A percentile compares a stretch with the other conserved stretches of the same genome.
Evolutionary conservation across 2,329 filamentous ascomycete species (phyloP).

Genomic region (Fusarium redolens): DNA sequence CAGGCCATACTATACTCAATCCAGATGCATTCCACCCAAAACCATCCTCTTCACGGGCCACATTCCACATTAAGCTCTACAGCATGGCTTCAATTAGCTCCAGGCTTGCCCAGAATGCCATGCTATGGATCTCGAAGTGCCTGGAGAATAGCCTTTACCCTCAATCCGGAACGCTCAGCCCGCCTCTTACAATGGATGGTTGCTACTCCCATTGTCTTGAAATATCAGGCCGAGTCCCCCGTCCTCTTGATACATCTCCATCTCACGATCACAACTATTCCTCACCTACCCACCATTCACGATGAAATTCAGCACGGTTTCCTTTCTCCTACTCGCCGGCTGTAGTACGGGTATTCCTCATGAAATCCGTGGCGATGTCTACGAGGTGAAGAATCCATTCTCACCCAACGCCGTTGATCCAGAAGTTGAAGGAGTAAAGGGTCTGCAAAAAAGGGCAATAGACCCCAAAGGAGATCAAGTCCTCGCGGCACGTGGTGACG

Average conservation of each 20-base stretch:
- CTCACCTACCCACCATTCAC: not conserved
- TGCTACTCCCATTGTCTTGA: slow-evolving; percentile 21
- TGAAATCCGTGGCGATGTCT: slow-evolving; percentile 8
- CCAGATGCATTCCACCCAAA: slow-evolving; percentile 33
- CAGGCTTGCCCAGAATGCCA: slow-evolving; percentile 32
- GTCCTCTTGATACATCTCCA: not conserved
- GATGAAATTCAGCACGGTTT: slow-evolving; percentile 41
- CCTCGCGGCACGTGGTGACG: not conserved
- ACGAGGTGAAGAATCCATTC: slow-evolving; percentile 9
- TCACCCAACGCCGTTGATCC: not conserved
- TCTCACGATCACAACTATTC: not conserved
- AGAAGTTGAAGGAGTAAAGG: not conserved
- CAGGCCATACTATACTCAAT: slow-evolving; percentile 23
- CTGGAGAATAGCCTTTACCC: slow-evolving; percentile 9
- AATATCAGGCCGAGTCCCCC: slow-evolving; percentile 25
- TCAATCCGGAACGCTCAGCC: slow-evolving; percentile 23
- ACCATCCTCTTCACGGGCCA: slow-evolving; percentile 13
- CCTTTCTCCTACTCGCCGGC: slow-evolving; percentile 28
- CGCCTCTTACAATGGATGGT: not conserved
- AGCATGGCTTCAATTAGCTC: slow-evolving; percentile 27
- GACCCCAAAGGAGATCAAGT: not conserved
- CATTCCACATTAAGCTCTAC: slow-evolving; percentile 33
- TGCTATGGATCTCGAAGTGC: slow-evolving; percentile 21
- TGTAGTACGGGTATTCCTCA: slow-evolving; percentile 29
- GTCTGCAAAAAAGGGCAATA: not conserved